A percentile compares a stretch with the other conserved stretches of the same genome.
These are phyloP conservation scores for Secale cereale DNA, from an alignment of 176 grass and related monocot genomes.

Conservation along the genomic window DNA sequence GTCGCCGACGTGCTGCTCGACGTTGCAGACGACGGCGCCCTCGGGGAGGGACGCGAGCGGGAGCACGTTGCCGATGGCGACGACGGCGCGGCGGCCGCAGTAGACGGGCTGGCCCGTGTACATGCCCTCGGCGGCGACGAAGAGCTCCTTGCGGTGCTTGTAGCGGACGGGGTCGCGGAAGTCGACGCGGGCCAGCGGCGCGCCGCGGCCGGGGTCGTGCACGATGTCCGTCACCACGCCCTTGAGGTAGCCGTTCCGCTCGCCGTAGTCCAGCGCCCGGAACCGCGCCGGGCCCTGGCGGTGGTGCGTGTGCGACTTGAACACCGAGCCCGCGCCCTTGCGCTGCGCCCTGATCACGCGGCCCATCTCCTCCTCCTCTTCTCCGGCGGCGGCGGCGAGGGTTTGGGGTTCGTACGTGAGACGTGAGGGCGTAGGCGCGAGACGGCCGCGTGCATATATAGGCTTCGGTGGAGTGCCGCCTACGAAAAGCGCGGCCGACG, in stretches of 20 bases:
- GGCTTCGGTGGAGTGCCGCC: background rate
- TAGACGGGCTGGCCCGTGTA: constrained; percentile 92
- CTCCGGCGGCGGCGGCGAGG: background rate
- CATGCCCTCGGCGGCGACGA: constrained; percentile 90
- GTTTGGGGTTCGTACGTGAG: background rate
- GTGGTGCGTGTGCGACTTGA: constrained; percentile 91
- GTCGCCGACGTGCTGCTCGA: constrained; percentile 82
- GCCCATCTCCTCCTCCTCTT: background rate
- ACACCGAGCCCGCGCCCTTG: constrained; percentile 32
- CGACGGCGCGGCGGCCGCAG: constrained; percentile 79
- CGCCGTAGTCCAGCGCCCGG: constrained; percentile 27
- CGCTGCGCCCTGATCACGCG: constrained; percentile 36
- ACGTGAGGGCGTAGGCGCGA: background rate
- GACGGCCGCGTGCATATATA: background rate
- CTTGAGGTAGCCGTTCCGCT: constrained; percentile 78
- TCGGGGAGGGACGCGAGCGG: constrained; percentile 71
- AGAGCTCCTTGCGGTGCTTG: constrained; percentile 93
- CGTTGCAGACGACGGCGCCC: constrained; percentile 86
- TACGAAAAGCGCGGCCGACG: background rate
- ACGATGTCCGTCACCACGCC: constrained; percentile 87
- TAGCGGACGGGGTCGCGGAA: constrained; percentile 89
- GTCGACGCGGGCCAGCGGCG: constrained; percentile 72
- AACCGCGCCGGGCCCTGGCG: constrained; percentile 32
- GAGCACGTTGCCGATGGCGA: constrained; percentile 85
- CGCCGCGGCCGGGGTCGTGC: constrained; percentile 87